These are phyloP conservation scores for Paraconiothyrium sp. DNA, from an alignment of 2,329 filamentous ascomycete genomes.

Conservation along the genomic window DNA sequence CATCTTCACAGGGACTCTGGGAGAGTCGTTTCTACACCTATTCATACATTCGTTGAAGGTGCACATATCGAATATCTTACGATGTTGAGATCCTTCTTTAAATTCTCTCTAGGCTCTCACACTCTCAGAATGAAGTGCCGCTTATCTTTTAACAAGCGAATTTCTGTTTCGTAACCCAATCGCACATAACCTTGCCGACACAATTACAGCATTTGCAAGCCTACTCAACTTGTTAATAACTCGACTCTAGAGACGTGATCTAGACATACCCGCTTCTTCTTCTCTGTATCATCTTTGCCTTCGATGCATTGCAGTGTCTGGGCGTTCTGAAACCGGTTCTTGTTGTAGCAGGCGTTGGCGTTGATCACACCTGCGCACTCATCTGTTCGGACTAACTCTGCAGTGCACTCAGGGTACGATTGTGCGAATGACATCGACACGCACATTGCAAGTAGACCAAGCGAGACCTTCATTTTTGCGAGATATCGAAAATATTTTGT, in stretches of 20 bases:
- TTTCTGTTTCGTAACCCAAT: slow-evolving; percentile 36
- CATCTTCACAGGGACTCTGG: neutral
- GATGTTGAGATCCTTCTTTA: neutral
- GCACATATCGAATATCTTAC: neutral
- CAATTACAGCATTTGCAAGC: slow-evolving; percentile 45
- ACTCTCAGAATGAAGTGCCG: neutral
- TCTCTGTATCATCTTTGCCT: slow-evolving; percentile 32
- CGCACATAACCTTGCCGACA: slow-evolving; percentile 41
- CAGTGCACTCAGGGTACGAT: slow-evolving; percentile 34
- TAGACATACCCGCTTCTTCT: slow-evolving; percentile 32
- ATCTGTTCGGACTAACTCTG: slow-evolving; percentile 35
- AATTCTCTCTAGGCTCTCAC: neutral
- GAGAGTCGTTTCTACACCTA: neutral
- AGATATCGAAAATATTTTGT: neutral
- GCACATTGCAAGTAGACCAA: slow-evolving; percentile 23
- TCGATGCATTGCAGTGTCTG: slow-evolving; percentile 40
- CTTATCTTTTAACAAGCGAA: slow-evolving; percentile 7
- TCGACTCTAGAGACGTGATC: neutral
- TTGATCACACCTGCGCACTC: slow-evolving; percentile 43
- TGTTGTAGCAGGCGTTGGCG: slow-evolving; percentile 46
- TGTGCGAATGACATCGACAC: slow-evolving; percentile 25
- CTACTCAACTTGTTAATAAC: slow-evolving; percentile 21
- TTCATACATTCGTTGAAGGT: neutral
- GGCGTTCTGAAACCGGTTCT: slow-evolving; percentile 33
- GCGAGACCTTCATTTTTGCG: slow-evolving; percentile 27